Conservation (phyloP, 495 filamentous ascomycete genomes). For the Podospora bellae-mahoneyi region DNA sequence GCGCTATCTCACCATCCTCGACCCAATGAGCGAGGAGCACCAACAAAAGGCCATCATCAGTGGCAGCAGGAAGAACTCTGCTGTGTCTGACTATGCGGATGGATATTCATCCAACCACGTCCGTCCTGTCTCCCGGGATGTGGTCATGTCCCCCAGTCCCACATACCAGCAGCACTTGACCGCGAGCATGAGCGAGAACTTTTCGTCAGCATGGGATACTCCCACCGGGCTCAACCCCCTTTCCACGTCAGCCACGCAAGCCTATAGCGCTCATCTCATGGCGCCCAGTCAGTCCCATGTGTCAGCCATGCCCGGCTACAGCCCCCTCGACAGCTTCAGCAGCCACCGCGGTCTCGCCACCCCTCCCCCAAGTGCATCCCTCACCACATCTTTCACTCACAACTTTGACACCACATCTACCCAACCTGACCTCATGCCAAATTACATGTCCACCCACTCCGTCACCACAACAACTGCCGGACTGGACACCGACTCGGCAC, state of each 20-base stretch:
- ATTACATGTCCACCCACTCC: constrained; percentile 16
- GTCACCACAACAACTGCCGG: constrained; percentile 3
- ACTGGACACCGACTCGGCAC: background rate
- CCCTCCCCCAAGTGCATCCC: constrained; percentile 32
- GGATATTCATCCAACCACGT: background rate
- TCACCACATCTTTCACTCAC: constrained; percentile 26
- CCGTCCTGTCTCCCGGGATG: constrained; percentile 30
- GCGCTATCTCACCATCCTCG: constrained; percentile 47
- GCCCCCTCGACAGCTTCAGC: constrained; percentile 22
- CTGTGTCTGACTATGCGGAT: constrained; percentile 4
- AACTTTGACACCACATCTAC: constrained; percentile 20
- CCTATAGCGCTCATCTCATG: constrained; percentile 24
- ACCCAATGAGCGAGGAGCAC: constrained; percentile 45
- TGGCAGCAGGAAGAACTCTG: constrained; percentile 12
- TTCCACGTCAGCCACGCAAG: constrained; percentile 8
- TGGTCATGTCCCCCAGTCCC: constrained; percentile 45
- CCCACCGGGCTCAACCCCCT: constrained; percentile 17
- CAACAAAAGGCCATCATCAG: constrained; percentile 41
- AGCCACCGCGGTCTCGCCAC: constrained; percentile 30
- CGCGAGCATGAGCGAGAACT: constrained; percentile 46
- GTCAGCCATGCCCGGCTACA: constrained; percentile 4
- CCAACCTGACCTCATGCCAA: constrained; percentile 12
- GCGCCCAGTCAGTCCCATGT: background rate
- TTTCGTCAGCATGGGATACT: constrained; percentile 38
- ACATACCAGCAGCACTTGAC: constrained; percentile 41